phyloP scores from a whole-genome alignment of 495 filamentous ascomycete species.

The Penicillium cosmopolitanum region DNA sequence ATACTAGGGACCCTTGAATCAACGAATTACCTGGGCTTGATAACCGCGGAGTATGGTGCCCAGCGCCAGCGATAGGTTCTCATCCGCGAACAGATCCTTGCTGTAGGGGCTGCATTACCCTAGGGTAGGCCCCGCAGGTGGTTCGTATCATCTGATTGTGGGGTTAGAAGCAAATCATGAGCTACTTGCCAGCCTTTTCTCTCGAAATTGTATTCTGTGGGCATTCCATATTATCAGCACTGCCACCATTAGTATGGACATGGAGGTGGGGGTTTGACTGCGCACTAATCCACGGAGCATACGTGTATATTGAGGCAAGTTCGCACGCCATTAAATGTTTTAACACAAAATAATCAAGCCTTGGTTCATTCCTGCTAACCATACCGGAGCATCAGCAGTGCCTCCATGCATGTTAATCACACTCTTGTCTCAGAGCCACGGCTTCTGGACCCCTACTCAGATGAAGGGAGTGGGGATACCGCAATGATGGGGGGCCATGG shows the following conservation, averaged over 20 bases:
- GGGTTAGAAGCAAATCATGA: background rate
- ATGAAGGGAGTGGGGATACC: slow-evolving; percentile 5
- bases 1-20: background rate
- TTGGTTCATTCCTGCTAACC: background rate
- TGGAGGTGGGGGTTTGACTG: background rate
- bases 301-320: no score
- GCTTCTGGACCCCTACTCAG: background rate
- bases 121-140: slow-evolving; percentile 30
- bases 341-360: background rate
- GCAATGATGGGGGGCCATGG: background rate
- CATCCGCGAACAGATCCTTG: slow-evolving; percentile 17
- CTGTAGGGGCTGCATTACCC: slow-evolving; percentile 30
- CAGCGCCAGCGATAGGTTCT: slow-evolving; percentile 17
- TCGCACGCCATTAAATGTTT: background rate
- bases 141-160: slow-evolving; percentile 40
- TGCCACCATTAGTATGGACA: background rate
- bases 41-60: slow-evolving; percentile 16
- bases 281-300: no score
- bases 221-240: background rate
- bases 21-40: slow-evolving; percentile 14
- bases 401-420: slow-evolving; percentile 1
- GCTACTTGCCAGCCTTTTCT: background rate
- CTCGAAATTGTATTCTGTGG: background rate
- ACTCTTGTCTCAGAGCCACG: background rate
- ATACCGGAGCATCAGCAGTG: background rate